These are phyloP conservation scores for Suhomyces kunorum DNA, from an alignment of 1,139 yeast species.

Conservation along the genomic window DNA sequence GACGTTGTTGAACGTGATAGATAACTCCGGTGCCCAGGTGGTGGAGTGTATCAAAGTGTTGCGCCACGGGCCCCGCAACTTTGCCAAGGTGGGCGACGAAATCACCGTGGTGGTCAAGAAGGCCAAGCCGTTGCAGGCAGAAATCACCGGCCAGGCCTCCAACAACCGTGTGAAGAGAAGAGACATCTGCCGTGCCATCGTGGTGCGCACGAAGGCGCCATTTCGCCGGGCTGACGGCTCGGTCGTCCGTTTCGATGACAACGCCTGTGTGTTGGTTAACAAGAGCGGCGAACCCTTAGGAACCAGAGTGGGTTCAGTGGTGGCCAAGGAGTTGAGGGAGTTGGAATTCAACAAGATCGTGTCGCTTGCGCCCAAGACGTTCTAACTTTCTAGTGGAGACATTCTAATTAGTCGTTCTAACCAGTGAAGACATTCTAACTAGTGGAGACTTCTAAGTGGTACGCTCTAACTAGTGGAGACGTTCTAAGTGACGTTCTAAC, in stretches of 20 bases:
- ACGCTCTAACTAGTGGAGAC: no score
- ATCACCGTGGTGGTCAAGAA: conserved; percentile 94
- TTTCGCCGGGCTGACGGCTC: conserved; percentile 87
- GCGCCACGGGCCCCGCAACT: conserved; percentile 81
- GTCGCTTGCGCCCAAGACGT: conserved; percentile 86
- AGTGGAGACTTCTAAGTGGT: no score
- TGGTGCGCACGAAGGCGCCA: conserved; percentile 90
- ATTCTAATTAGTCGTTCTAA: not conserved
- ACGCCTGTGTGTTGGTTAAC: conserved; percentile 93
- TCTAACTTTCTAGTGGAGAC: conserved; percentile 27
- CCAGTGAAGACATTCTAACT: no score
- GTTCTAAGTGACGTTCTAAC: no score
- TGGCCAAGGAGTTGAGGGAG: conserved; percentile 87
- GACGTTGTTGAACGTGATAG: conserved; percentile 85
- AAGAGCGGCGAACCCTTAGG: conserved; percentile 94
- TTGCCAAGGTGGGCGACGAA: conserved; percentile 86
- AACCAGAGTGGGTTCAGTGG: conserved; percentile 87
- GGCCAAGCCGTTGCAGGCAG: conserved; percentile 71
- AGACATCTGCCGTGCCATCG: conserved; percentile 93
- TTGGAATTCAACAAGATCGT: conserved; percentile 85
- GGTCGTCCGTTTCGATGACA: conserved; percentile 85
- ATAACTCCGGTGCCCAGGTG: conserved; percentile 92
- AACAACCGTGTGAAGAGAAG: conserved; percentile 88
- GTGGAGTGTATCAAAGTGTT: conserved; percentile 96
- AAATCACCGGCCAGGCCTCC: conserved; percentile 67